Conservation (phyloP, 2,329 filamentous ascomycete species). For the Ceratocystis harringtonii region DNA sequence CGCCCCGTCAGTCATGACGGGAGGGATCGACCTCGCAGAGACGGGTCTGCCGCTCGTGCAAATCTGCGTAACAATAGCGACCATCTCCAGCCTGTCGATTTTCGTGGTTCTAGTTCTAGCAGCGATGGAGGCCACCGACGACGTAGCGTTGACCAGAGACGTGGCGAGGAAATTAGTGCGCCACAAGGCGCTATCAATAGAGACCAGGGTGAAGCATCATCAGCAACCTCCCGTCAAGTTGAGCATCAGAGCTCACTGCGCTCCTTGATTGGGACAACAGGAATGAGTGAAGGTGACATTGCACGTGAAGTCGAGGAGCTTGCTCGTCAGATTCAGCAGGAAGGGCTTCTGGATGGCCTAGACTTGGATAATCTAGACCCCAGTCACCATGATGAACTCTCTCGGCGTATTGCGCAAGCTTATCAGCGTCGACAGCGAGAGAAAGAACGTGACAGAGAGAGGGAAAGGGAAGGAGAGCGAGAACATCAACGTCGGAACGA, state of each 20-base stretch:
- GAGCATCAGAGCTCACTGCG: constrained; percentile 83
- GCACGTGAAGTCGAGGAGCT: constrained; percentile 85
- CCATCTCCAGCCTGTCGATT: constrained; percentile 26
- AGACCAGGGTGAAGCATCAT: constrained; percentile 12
- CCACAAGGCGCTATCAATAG: background rate
- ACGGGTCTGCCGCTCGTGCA: background rate
- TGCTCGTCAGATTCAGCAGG: constrained; percentile 72
- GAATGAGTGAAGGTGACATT: constrained; percentile 61
- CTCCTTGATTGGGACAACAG: constrained; percentile 66
- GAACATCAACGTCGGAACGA: constrained; percentile 7
- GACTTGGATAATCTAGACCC: constrained; percentile 79
- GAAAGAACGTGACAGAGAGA: constrained; percentile 22
- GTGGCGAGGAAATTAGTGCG: background rate
- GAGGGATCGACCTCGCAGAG: constrained; percentile 9
- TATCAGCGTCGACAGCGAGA: constrained; percentile 63
- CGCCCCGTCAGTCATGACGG: constrained; percentile 20
- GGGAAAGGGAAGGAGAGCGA: constrained; percentile 9
- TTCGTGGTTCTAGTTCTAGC: constrained; percentile 20
- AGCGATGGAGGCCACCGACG: constrained; percentile 4
- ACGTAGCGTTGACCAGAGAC: constrained; percentile 7
- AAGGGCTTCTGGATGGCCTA: constrained; percentile 74
- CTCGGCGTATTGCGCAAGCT: constrained; percentile 76
- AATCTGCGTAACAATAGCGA: constrained; percentile 22
- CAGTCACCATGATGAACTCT: constrained; percentile 75
- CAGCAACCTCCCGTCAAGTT: constrained; percentile 38